Conservation (phyloP, 805 yeast genomes). For the Tetrapisispora fleetii region DNA sequence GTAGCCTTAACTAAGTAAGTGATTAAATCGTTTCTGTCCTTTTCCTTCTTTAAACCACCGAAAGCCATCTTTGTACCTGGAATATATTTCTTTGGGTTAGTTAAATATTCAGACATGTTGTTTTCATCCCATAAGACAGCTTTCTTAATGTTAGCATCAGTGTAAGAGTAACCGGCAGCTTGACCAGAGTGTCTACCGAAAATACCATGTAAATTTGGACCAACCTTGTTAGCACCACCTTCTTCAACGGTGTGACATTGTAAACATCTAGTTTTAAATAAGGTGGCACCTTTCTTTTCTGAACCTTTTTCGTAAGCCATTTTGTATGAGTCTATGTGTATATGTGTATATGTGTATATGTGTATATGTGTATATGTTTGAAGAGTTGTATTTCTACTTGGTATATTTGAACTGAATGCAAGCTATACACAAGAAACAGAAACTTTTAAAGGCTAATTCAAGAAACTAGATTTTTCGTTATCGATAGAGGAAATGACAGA, state of each 20-base stretch:
- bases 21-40: constrained; percentile 95
- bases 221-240: constrained; percentile 97
- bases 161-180: constrained; percentile 89
- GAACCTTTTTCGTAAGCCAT: constrained; percentile 36
- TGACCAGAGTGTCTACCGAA: constrained; percentile 87
- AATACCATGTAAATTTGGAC: constrained; percentile 95
- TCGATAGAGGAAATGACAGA: too few relatives aligned
- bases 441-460: too few relatives aligned
- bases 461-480: too few relatives aligned
- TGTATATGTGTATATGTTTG: too few relatives aligned
- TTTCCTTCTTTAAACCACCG: constrained; percentile 98
- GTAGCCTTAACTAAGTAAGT: constrained; percentile 62
- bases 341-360: not conserved
- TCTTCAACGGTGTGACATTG: constrained; percentile 97
- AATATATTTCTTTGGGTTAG: constrained; percentile 99
- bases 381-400: too few relatives aligned
- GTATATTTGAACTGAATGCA: too few relatives aligned
- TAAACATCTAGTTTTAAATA: constrained; percentile 97
- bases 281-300: constrained; percentile 92
- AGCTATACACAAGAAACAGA: too few relatives aligned
- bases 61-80: constrained; percentile 99
- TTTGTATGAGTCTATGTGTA: not conserved
- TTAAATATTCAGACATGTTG: constrained; percentile 88
- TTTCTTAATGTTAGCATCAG: constrained; percentile 97
- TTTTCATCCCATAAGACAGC: constrained; percentile 83